A percentile compares a stretch with the other conserved stretches of the same genome.
phyloP scores from a whole-genome alignment of 176 grass and related monocot species.

The Guadua angustifolia region DNA sequence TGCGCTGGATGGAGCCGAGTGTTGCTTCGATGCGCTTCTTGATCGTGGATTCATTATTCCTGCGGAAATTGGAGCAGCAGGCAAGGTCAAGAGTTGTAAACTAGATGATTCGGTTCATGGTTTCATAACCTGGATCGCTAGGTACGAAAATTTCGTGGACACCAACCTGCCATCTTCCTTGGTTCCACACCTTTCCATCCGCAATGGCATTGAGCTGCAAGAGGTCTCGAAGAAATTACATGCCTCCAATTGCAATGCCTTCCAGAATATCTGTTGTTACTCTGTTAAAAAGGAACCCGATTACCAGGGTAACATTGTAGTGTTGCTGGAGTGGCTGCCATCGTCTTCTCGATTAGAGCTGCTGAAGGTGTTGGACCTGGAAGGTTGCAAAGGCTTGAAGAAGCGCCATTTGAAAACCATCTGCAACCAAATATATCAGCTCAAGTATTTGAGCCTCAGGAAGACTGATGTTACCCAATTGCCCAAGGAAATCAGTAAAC shows the following conservation, averaged over 20 bases:
- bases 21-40: neutral
- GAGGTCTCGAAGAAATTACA: neutral
- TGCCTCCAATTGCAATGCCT: neutral
- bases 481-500: neutral
- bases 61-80: neutral
- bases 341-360: neutral
- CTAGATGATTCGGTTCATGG: neutral
- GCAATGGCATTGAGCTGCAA: neutral
- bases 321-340: neutral
- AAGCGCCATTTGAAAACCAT: conserved; percentile 8
- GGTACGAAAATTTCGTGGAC: neutral
- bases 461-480: neutral
- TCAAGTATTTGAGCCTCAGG: neutral
- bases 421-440: neutral
- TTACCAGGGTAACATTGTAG: neutral
- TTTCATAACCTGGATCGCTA: neutral
- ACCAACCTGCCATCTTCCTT: neutral
- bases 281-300: neutral
- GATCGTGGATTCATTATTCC: neutral
- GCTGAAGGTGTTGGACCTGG: conserved; percentile 36
- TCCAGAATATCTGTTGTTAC: neutral
- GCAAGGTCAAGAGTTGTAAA: conserved; percentile 11
- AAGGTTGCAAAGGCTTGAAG: conserved; percentile 36
- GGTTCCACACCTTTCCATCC: neutral
- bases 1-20: neutral